These are phyloP conservation scores for Coemansia sp. DNA, from an alignment of 192 early-diverging fungal species.

Conservation along the genomic window DNA sequence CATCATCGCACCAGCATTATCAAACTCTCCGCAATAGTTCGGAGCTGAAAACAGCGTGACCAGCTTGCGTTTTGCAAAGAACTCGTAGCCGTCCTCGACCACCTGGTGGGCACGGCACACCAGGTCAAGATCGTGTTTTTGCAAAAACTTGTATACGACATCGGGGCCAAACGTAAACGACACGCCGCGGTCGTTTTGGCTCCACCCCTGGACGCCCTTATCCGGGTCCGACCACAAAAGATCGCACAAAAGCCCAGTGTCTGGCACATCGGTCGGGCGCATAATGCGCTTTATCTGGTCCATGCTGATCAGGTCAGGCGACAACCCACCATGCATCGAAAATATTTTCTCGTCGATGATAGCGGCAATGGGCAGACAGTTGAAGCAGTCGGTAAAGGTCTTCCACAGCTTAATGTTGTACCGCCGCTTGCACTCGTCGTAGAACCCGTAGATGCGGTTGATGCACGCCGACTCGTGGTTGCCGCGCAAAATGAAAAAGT, in stretches of 20 bases:
- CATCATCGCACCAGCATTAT: constrained; percentile 89
- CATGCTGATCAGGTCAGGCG: constrained; percentile 95
- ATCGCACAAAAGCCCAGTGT: constrained; percentile 94
- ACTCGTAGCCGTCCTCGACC: constrained; percentile 98
- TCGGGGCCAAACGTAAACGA: constrained; percentile 96
- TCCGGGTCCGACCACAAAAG: constrained; percentile 97
- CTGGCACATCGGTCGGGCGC: constrained; percentile 97
- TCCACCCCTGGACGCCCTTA: constrained; percentile 94
- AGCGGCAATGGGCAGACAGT: constrained; percentile 95
- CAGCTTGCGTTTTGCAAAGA: constrained; percentile 94
- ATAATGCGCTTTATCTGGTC: constrained; percentile 96
- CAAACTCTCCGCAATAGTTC: constrained; percentile 95
- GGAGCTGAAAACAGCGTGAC: constrained; percentile 96
- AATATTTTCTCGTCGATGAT: constrained; percentile 99
- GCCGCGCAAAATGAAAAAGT: constrained; percentile 98
- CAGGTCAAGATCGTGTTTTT: constrained; percentile 96
- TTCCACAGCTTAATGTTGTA: constrained; percentile 99
- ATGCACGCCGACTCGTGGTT: constrained; percentile 98
- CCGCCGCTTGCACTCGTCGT: constrained; percentile 97
- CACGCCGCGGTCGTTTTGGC: constrained; percentile 95
- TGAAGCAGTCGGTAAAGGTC: constrained; percentile 99
- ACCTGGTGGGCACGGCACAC: constrained; percentile 99
- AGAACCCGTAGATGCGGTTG: constrained; percentile 98
- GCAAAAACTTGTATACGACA: constrained; percentile 87
- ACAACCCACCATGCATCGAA: constrained; percentile 97